phyloP scores from a whole-genome alignment of 2,329 filamentous ascomycete species.

The Ramularia endophylla region DNA sequence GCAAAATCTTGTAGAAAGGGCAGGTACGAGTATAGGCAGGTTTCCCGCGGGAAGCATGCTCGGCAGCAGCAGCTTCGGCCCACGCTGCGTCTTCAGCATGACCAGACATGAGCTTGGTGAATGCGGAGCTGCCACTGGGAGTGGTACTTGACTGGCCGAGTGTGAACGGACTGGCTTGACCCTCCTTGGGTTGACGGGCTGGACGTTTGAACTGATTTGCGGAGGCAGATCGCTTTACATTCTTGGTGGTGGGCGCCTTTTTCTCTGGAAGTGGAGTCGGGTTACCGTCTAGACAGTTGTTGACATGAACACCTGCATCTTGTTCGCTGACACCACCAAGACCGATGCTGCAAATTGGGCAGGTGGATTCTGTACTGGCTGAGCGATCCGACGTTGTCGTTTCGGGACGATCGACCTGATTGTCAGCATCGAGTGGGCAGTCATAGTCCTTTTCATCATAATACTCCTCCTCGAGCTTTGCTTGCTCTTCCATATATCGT shows the following conservation, averaged over 20 bases:
- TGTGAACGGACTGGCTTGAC: conserved; percentile 72
- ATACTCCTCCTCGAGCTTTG: conserved; percentile 45
- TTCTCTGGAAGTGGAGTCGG: conserved; percentile 51
- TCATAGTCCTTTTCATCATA: conserved; percentile 41
- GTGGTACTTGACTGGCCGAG: conserved; percentile 38
- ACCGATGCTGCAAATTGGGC: conserved; percentile 70
- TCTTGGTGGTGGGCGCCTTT: conserved; percentile 13
- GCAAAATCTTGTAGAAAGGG: conserved; percentile 98
- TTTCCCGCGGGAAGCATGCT: conserved; percentile 72
- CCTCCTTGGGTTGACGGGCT: conserved; percentile 63
- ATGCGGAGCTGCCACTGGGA: conserved; percentile 58
- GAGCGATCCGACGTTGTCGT: conserved; percentile 2
- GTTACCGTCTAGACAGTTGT: conserved; percentile 83
- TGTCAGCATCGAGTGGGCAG: conserved; percentile 16
- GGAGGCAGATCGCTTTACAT: conserved; percentile 22
- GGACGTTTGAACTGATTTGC: conserved; percentile 60
- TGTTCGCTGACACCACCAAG: conserved; percentile 53
- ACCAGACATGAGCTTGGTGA: conserved; percentile 86
- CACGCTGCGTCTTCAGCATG: conserved; percentile 89
- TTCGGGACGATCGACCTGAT: not conserved
- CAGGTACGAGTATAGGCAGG: conserved; percentile 85
- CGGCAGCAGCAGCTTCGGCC: conserved; percentile 76
- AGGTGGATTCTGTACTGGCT: conserved; percentile 37
- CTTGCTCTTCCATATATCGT: conserved; percentile 70
- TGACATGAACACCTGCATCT: conserved; percentile 78